A percentile compares a stretch with the other conserved stretches of the same genome.
These are phyloP conservation scores for Colletotrichum tamarilloi DNA, from an alignment of 2,329 filamentous ascomycete genomes.

Conservation along the genomic window DNA sequence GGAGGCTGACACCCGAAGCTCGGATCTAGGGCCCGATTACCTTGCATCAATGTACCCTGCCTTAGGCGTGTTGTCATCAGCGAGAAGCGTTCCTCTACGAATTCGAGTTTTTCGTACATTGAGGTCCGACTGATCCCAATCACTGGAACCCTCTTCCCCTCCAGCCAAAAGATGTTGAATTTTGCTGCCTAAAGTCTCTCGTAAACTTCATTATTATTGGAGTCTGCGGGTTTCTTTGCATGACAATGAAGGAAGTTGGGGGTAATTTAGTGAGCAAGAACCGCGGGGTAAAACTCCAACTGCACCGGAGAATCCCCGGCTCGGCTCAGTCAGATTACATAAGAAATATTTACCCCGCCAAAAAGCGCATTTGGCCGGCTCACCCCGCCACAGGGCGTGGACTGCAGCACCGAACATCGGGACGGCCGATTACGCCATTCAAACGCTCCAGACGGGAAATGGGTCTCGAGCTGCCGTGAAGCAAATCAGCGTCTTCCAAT, in stretches of 20 bases:
- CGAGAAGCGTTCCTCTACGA: rapidly evolving
- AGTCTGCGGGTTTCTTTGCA: too few species aligned
- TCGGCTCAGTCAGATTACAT: background rate
- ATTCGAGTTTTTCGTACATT: too few species aligned
- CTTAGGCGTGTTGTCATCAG: too few species aligned
- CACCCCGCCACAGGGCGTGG: slow-evolving; percentile 30
- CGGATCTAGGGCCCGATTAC: too few species aligned
- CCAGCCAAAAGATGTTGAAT: too few species aligned
- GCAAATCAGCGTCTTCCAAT: slow-evolving; percentile 33
- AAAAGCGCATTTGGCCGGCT: slow-evolving; percentile 20
- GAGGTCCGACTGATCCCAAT: too few species aligned
- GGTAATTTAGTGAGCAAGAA: background rate
- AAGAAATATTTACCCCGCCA: slow-evolving; percentile 27
- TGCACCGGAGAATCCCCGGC: slow-evolving; percentile 13
- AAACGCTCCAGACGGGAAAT: slow-evolving; percentile 25
- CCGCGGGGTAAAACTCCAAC: background rate
- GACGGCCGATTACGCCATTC: slow-evolving; percentile 18
- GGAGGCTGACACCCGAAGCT: too few species aligned
- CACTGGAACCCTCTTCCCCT: too few species aligned
- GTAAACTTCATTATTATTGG: too few species aligned
- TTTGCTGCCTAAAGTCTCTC: too few species aligned
- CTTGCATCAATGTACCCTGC: too few species aligned
- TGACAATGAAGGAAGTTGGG: background rate
- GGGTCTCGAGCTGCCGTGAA: slow-evolving; percentile 17
- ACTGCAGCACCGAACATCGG: slow-evolving; percentile 29